A percentile compares a stretch with the other conserved stretches of the same genome.
Evolutionary conservation across 169 alveolate species (phyloP).

Genomic region (Eimeria acervulina): DNA sequence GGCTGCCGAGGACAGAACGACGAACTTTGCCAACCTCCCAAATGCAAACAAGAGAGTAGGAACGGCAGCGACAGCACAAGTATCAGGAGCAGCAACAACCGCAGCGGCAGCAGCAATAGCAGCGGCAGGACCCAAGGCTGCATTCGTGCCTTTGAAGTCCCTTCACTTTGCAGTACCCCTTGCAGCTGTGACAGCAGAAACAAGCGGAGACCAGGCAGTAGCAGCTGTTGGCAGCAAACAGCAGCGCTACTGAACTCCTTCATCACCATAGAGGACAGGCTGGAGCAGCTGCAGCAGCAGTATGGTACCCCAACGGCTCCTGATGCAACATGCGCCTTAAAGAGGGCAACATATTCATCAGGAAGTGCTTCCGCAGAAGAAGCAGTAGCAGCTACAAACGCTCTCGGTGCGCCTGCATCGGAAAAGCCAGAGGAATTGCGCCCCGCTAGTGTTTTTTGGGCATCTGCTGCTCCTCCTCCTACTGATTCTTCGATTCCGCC

Average conservation of each 20-base stretch:
- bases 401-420: neutral
- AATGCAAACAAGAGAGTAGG: neutral
- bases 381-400: neutral
- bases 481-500: neutral
- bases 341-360: neutral
- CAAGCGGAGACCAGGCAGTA: conserved; percentile 73
- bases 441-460: neutral
- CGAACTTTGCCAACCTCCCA: neutral
- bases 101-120: neutral
- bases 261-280: neutral
- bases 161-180: neutral
- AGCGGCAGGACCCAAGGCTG: neutral
- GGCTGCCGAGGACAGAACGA: neutral
- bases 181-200: conserved; percentile 9
- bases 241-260: conserved; percentile 53
- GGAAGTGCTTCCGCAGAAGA: neutral
- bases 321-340: neutral
- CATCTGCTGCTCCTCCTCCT: conserved; percentile 15
- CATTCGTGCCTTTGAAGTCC: neutral
- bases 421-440: neutral
- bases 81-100: neutral
- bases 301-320: neutral
- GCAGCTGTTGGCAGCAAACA: conserved; percentile 58
- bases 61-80: neutral
- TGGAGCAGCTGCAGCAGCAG: conserved; percentile 2